Evolutionary conservation across 2,329 filamentous ascomycete genomes (phyloP).

Genomic region (Ascomycota sp.): DNA sequence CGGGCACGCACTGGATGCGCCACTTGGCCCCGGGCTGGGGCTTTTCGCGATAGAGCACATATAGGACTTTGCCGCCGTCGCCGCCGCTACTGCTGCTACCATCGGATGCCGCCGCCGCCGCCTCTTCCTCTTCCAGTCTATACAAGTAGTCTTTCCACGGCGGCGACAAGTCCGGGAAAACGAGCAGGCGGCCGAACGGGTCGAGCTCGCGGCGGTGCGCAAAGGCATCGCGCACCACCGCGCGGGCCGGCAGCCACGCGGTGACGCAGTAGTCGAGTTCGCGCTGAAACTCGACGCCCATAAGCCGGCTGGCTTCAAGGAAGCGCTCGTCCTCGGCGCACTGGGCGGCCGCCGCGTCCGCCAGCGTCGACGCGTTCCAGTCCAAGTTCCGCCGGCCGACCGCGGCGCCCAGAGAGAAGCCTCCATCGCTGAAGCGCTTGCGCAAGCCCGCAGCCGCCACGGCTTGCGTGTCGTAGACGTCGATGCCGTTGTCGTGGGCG

Average conservation of each 20-base stretch:
- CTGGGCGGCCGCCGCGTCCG: conserved; percentile 36
- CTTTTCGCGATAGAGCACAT: conserved; percentile 82
- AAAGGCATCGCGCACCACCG: conserved; percentile 60
- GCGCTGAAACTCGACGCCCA: conserved; percentile 72
- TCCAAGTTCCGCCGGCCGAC: conserved; percentile 64
- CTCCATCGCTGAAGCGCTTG: conserved; percentile 67
- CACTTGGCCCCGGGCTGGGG: conserved; percentile 59
- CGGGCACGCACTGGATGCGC: conserved; percentile 84
- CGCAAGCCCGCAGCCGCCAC: conserved; percentile 50
- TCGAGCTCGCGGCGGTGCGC: conserved; percentile 46
- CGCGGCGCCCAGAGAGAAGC: conserved; percentile 67
- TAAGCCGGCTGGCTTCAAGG: conserved; percentile 53
- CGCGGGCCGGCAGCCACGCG: conserved; percentile 75
- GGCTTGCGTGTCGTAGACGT: conserved; percentile 52
- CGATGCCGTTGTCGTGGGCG: conserved; percentile 92
- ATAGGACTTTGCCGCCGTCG: conserved; percentile 50
- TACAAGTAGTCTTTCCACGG: conserved; percentile 97
- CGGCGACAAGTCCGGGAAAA: conserved; percentile 56
- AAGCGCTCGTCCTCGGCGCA: conserved; percentile 67
- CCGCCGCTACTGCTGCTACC: no score
- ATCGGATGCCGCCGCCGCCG: no score
- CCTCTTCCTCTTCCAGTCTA: conserved; percentile 49
- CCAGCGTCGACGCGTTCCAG: conserved; percentile 46
- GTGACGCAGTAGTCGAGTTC: conserved; percentile 56
- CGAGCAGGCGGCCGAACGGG: conserved; percentile 55